These are phyloP conservation scores for Phytophthora tubulina DNA, from an alignment of 352 stramenopile genomes.

Conservation along the genomic window DNA sequence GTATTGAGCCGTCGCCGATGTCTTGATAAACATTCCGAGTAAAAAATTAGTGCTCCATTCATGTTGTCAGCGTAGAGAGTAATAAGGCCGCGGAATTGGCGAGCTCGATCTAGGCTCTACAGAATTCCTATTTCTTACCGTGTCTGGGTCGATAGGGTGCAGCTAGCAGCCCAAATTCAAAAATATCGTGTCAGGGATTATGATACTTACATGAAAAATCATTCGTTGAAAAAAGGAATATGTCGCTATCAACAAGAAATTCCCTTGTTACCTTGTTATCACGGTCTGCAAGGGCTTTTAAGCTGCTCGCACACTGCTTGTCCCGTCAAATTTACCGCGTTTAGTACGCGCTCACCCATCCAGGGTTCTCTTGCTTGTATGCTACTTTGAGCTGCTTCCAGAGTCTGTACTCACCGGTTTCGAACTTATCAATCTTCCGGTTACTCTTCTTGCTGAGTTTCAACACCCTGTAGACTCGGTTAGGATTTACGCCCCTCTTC, in stretches of 20 bases:
- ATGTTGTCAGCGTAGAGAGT: constrained; percentile 80
- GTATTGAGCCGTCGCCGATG: constrained; percentile 27
- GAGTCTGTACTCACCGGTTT: neutral
- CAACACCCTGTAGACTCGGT: neutral
- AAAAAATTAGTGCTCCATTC: constrained; percentile 75
- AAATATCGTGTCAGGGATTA: no score
- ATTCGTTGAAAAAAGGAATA: no score
- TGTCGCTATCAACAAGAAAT: no score
- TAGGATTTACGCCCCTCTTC: neutral
- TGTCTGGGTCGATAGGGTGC: no score
- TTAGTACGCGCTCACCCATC: neutral
- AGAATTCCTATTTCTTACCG: no score
- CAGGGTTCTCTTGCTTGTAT: neutral
- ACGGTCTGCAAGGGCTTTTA: no score
- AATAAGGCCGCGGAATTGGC: constrained; percentile 68
- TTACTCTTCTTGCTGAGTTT: neutral
- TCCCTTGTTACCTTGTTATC: no score
- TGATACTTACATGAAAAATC: no score
- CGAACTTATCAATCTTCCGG: neutral
- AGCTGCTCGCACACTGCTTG: no score
- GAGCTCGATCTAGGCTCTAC: constrained; percentile 37
- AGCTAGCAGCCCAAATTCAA: no score
- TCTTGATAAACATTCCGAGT: constrained; percentile 69
- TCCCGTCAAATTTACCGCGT: no score
- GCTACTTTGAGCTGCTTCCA: neutral